Base-by-base conservation (phyloP, 2,329 filamentous ascomycete genomes). In the Rosellinia necatrix region DNA sequence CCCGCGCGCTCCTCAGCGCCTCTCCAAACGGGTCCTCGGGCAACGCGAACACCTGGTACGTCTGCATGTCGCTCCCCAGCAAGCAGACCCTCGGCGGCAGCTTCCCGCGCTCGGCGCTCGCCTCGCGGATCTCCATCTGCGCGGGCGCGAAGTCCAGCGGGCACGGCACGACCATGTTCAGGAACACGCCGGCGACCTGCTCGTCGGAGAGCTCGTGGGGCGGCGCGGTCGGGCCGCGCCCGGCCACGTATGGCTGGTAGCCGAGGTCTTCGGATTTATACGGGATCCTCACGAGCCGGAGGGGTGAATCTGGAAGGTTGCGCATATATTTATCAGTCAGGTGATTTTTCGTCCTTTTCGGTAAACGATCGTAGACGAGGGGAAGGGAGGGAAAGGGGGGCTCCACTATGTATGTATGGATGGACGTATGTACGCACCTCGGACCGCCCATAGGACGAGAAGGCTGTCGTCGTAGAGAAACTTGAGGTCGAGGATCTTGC, bases 391-490 rank as follows among this genome's bases (percentile, higher is more conserved):
- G 4, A 13, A 13, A 17, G 2, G 19, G 27, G 27, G 41, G 5
- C 10, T 15, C 13, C 17, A 3, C 5, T 40, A 37, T 34, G 4
- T 10, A 59, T 63, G 37, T n/a, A n/a, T n/a, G n/a, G n/a, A n/a
- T n/a, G n/a, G n/a, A n/a, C n/a, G n/a, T n/a, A n/a, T n/a, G n/a
- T n/a, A 43, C 41, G 13, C 66, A 77, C 79, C 75, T 64, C 68
- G 67, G 21, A 49, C 62, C 38, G 69, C 66, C 72, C 80, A 82
- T 2, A 92, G 78, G 1, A 90, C 63, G 49, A 91, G 76, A 1
- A 92, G 69, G 0, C 75, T 78, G 10, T 78, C 71, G 52, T 88
- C 83, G 64, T 88, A 79, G 38, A 90, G 78, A 65, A 92, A 91
- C 66, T 87, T 86, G 12, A 88, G 70, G 67, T 91, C 87, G 17